These are phyloP conservation scores for Acer negundo DNA, from an alignment of 345 rosid genomes.

Conservation along the genomic window DNA sequence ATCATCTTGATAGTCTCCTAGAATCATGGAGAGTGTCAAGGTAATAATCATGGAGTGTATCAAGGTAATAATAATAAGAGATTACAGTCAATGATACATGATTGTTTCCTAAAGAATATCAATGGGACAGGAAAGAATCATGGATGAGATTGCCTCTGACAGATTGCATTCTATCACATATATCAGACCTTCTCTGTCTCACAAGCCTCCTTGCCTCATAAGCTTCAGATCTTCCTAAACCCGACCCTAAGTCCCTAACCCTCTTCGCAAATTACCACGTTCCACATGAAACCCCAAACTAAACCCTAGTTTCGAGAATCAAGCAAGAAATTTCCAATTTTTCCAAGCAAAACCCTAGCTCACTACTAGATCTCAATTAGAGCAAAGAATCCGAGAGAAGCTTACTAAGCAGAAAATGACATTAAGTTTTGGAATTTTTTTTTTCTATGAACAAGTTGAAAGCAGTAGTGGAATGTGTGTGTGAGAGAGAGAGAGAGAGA, in stretches of 20 bases:
- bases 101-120: too few species aligned
- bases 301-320: slow-evolving; percentile 20
- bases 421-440: not conserved
- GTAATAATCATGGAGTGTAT: too few species aligned
- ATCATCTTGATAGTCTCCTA: too few species aligned
- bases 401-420: slow-evolving; percentile 11
- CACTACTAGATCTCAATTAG: slow-evolving; percentile 3
- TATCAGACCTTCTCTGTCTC: not conserved
- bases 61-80: too few species aligned
- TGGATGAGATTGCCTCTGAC: too few species aligned
- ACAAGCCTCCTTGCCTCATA: slow-evolving; percentile 31
- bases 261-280: slow-evolving; percentile 13
- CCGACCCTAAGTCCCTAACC: not conserved
- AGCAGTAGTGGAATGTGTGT: not conserved
- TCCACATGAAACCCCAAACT: not conserved
- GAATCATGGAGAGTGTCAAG: too few species aligned
- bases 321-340: slow-evolving; percentile 4
- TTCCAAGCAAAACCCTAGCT: slow-evolving; percentile 13
- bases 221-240: slow-evolving; percentile 23
- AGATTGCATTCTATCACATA: too few species aligned
- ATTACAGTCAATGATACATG: too few species aligned
- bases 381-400: not conserved
- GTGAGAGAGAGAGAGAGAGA: slow-evolving; percentile 6
- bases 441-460: not conserved
- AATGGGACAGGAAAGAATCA: too few species aligned